These are phyloP conservation scores for Cynara cardunculus DNA, from an alignment of 129 eudicot genomes.

Conservation along the genomic window DNA sequence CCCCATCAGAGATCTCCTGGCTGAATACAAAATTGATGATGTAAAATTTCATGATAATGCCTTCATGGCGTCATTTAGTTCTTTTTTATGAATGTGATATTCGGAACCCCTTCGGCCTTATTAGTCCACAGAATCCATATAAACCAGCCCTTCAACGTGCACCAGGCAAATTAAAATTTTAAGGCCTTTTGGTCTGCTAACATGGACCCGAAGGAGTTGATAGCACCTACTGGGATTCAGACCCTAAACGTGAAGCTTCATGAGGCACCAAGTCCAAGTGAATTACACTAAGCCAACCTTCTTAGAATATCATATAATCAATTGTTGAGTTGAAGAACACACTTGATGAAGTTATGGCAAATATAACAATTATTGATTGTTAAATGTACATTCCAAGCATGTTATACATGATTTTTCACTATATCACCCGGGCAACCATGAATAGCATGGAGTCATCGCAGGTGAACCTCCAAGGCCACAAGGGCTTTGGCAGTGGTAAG, in stretches of 20 bases:
- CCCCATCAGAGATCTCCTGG: slow-evolving; percentile 89
- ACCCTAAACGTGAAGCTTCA: not conserved
- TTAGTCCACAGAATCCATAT: not conserved
- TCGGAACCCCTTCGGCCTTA: not conserved
- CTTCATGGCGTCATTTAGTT: not conserved
- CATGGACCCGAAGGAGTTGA: not conserved
- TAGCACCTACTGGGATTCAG: not conserved
- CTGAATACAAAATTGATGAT: slow-evolving; percentile 29
- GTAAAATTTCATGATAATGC: slow-evolving; percentile 11
- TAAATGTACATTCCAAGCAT: too few species aligned
- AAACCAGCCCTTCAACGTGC: not conserved
- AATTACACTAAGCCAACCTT: not conserved
- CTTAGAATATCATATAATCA: too few species aligned
- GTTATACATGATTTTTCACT: too few species aligned
- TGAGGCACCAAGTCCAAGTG: not conserved
- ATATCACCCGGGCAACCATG: too few species aligned
- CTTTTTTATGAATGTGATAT: not conserved
- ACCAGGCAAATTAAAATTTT: not conserved
- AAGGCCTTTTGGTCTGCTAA: not conserved
- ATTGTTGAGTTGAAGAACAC: too few species aligned
- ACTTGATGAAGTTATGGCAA: too few species aligned
- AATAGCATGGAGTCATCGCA: too few species aligned
- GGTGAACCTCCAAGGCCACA: too few species aligned
- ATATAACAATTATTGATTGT: too few species aligned
- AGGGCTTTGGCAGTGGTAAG: too few species aligned